Base-by-base conservation (phyloP, 163 green algal genomes). In the Volvox carteri region DNA sequence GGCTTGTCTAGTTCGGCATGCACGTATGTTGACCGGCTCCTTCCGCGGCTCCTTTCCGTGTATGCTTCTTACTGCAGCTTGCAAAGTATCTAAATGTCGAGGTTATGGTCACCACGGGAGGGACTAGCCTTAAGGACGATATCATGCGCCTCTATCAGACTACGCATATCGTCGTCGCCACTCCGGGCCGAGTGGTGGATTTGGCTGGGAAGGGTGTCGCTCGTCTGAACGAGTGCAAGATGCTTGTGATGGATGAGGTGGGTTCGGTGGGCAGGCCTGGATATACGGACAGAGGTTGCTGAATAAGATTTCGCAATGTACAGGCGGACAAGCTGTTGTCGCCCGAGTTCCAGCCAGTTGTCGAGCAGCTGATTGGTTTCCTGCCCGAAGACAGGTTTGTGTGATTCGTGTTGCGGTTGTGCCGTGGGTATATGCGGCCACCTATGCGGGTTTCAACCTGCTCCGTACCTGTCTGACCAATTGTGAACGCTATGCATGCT, bases 281-380 rank as follows among this genome's bases (percentile, higher is more conserved):
- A 14, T 58, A 14, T 58, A 58, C 48, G 48, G 48, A 23, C 48
- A 58, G 48, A 14, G 48, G 48, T 58, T 58, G 48, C 11, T 11
- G 48, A 58, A 14, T n/a, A 14, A 14, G 12, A 41, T 79, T 35
- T 44, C 12, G 28, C 44, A n/a, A 8, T 62, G 46, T 84, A 56
- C 93, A 99, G 96, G 98, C 98, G 19, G 98, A 99, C 96, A 99
- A 99, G 95, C 96, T 99, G 60, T 94, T 99, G 67, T 99, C 90
- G 52, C 86, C 76, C 8, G 98, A 99, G 91, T 99, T 99, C 89
- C 95, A 99, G 94, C 97, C 97, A 0, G 90, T 99, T 19, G 96
- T 99, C 28, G 98, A 99, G 94, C 95, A 99, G 93, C 93, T 99
- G 14, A 98, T 99, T 70, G 67, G 50, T 33, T 98, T 97, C 91